A percentile compares a stretch with the other conserved stretches of the same genome.
phyloP scores from a whole-genome alignment of 2,329 filamentous ascomycete species.

The Diaporthe destruens region DNA sequence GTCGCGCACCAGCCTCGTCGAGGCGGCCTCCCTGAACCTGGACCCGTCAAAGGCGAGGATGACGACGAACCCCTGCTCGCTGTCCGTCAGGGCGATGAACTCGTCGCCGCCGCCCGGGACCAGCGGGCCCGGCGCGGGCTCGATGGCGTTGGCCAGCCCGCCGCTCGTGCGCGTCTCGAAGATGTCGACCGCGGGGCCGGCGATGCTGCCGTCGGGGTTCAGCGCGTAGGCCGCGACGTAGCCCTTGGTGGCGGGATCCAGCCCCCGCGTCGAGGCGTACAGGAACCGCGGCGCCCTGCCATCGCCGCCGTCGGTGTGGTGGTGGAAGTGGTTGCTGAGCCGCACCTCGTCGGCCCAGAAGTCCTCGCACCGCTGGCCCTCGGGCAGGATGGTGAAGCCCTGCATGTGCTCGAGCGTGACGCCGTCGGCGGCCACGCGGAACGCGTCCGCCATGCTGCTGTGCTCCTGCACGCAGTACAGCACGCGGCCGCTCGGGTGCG shows the following conservation, averaged over 20 bases:
- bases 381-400: slow-evolving; percentile 39
- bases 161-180: slow-evolving; percentile 44
- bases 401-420: slow-evolving; percentile 39
- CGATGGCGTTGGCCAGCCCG: slow-evolving; percentile 44
- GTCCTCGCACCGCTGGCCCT: slow-evolving; percentile 2
- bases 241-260: slow-evolving; percentile 39
- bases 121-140: slow-evolving; percentile 42
- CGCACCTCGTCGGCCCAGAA: slow-evolving; percentile 44
- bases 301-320: no score
- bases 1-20: slow-evolving; percentile 19
- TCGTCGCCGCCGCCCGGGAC: slow-evolving; percentile 29
- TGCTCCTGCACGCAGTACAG: slow-evolving; percentile 44
- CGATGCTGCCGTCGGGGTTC: slow-evolving; percentile 36
- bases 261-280: slow-evolving; percentile 42
- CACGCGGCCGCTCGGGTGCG: slow-evolving; percentile 42
- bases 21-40: slow-evolving; percentile 36
- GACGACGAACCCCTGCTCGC: slow-evolving; percentile 39
- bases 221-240: slow-evolving; percentile 43
- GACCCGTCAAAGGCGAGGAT: slow-evolving; percentile 45
- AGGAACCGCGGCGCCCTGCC: slow-evolving; percentile 39
- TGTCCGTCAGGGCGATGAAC: slow-evolving; percentile 43
- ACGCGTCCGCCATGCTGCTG: slow-evolving; percentile 44
- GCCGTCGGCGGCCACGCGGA: slow-evolving; percentile 33
- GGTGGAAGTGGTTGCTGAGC: no score
- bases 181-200: slow-evolving; percentile 37